These are phyloP conservation scores for Penicillium sp. DNA, from an alignment of 2,329 filamentous ascomycete species.

Conservation along the genomic window DNA sequence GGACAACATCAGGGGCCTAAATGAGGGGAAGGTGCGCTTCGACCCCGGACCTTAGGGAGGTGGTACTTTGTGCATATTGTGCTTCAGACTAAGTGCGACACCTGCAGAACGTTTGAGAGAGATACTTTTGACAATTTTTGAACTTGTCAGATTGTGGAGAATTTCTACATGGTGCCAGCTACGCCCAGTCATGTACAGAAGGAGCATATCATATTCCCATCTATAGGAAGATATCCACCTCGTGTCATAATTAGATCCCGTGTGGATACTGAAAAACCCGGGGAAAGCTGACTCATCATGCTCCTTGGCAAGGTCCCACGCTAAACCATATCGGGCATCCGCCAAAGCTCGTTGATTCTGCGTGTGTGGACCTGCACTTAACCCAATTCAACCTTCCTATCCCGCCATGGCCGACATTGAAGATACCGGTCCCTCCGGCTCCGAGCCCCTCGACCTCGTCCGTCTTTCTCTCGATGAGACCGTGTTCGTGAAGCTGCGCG, in stretches of 20 bases:
- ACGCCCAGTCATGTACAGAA: too few relatives aligned
- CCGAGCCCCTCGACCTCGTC: constrained; percentile 94
- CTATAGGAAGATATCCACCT: not conserved
- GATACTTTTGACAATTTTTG: not conserved
- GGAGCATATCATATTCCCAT: not conserved
- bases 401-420: constrained; percentile 76
- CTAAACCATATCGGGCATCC: constrained; percentile 19
- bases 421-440: constrained; percentile 68
- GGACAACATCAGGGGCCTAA: constrained; percentile 1
- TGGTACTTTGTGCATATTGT: constrained; percentile 16
- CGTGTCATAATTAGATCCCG: not conserved
- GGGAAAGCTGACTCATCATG: constrained; percentile 23
- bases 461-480: constrained; percentile 92
- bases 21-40: constrained; percentile 21
- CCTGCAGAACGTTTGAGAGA: not conserved
- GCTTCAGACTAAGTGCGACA: constrained; percentile 2
- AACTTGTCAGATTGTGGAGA: not conserved
- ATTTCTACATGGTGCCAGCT: not conserved
- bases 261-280: constrained; percentile 17
- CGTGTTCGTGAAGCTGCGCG: constrained; percentile 94
- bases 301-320: not conserved
- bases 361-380: constrained; percentile 10
- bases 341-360: constrained; percentile 25
- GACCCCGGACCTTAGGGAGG: constrained; percentile 14
- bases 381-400: constrained; percentile 7